Conservation (phyloP, 495 filamentous ascomycete genomes). For the Daldinia bambusicola region DNA sequence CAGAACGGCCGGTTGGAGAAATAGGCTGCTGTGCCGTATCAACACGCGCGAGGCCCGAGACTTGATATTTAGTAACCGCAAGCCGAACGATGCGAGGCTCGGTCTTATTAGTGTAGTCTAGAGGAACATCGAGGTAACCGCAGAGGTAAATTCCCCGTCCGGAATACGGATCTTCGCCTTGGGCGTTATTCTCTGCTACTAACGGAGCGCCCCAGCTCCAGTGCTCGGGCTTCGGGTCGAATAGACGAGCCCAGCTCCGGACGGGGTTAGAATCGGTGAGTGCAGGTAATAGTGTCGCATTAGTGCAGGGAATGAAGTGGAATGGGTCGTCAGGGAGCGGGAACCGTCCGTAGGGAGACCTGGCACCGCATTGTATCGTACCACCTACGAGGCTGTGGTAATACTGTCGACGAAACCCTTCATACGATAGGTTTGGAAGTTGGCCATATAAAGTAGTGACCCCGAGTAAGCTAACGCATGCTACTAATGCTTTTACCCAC, state of each 20-base stretch:
- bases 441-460: constrained; percentile 30
- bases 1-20: constrained; percentile 1
- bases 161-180: constrained; percentile 45
- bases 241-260: constrained; percentile 52
- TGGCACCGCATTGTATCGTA: constrained; percentile 5
- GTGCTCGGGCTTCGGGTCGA: constrained; percentile 54
- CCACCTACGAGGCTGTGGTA: constrained; percentile 23
- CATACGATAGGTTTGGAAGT: constrained; percentile 37
- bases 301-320: constrained; percentile 57
- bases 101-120: constrained; percentile 58
- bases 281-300: constrained; percentile 49
- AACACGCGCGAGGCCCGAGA: constrained; percentile 52
- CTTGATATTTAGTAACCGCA: constrained; percentile 58
- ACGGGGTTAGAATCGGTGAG: constrained; percentile 49
- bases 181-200: constrained; percentile 9
- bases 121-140: constrained; percentile 58
- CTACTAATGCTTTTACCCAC: constrained; percentile 22
- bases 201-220: constrained; percentile 55
- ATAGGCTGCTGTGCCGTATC: constrained; percentile 4
- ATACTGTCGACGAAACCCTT: constrained; percentile 35
- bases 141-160: constrained; percentile 59
- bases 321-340: constrained; percentile 54
- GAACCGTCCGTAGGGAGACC: constrained; percentile 53
- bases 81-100: constrained; percentile 56
- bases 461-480: constrained; percentile 16